phyloP scores from a whole-genome alignment of 768 basidiomycete species.

The Mrakia frigida region DNA sequence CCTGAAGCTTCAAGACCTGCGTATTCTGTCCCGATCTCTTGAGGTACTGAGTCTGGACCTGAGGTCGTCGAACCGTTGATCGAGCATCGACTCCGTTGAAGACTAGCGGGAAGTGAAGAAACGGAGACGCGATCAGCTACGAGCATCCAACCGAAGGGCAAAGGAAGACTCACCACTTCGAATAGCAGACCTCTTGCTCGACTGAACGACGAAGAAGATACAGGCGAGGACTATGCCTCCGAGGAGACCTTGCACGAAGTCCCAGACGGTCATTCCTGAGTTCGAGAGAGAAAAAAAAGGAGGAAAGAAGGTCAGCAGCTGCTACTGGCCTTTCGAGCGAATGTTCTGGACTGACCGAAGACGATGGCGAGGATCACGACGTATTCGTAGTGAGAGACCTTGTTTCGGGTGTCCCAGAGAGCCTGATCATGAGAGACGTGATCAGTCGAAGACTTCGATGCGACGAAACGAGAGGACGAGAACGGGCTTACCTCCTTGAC shows the following conservation, averaged over 20 bases:
- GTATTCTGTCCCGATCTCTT: constrained; percentile 91
- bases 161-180: constrained; percentile 48
- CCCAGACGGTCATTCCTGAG: constrained; percentile 65
- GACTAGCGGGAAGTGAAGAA: not conserved
- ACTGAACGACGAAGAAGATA: constrained; percentile 96
- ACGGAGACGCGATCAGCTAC: not conserved
- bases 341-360: not conserved
- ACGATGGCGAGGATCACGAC: constrained; percentile 47
- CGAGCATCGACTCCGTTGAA: constrained; percentile 71
- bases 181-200: constrained; percentile 77
- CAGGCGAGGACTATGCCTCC: constrained; percentile 90
- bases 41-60: constrained; percentile 61
- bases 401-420: constrained; percentile 87
- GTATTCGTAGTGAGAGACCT: constrained; percentile 65
- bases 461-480: no score
- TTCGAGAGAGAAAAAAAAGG: not conserved
- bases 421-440: constrained; percentile 49
- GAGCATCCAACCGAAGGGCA: not conserved
- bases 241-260: constrained; percentile 71
- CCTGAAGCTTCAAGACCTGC: constrained; percentile 79
- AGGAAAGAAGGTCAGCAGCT: not conserved
- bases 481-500: constrained; percentile 59
- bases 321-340: not conserved
- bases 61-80: constrained; percentile 86
- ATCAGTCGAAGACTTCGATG: not conserved